phyloP scores from a whole-genome alignment of 2,329 filamentous ascomycete genomes.

The Aschersonia sp. region DNA sequence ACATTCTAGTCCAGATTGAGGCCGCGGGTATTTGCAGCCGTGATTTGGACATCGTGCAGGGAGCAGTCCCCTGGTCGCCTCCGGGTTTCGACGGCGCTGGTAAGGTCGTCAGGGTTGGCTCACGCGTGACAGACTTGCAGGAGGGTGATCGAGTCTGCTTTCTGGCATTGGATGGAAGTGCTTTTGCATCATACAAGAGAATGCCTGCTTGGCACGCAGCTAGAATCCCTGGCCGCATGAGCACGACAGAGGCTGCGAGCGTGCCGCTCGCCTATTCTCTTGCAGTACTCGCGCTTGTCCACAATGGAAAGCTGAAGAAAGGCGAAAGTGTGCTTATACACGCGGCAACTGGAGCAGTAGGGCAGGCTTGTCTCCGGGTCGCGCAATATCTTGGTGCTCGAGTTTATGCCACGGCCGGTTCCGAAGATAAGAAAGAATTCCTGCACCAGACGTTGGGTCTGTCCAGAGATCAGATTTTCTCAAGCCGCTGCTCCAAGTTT shows the following conservation, averaged over 20 bases:
- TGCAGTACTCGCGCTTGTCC: slow-evolving; percentile 3
- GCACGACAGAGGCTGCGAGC: slow-evolving; percentile 14
- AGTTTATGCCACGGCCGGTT: slow-evolving; percentile 15
- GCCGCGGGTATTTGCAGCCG: slow-evolving; percentile 9
- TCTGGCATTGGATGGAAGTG: slow-evolving; percentile 4
- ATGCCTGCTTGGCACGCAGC: slow-evolving; percentile 6
- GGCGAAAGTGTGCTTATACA: slow-evolving; percentile 19
- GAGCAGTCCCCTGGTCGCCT: slow-evolving; percentile 9
- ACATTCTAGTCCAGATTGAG: slow-evolving; percentile 8
- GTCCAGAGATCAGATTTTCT: slow-evolving; percentile 13
- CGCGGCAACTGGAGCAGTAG: slow-evolving; percentile 9
- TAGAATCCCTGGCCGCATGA: slow-evolving; percentile 2
- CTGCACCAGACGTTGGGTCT: slow-evolving; percentile 11
- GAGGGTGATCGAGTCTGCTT: slow-evolving; percentile 9
- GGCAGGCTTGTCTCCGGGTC: slow-evolving; percentile 6
- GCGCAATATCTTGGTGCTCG: slow-evolving; percentile 6
- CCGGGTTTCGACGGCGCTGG: slow-evolving; percentile 12
- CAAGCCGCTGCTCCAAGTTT: slow-evolving; percentile 11
- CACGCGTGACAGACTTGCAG: slow-evolving; percentile 4
- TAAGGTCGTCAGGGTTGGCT: slow-evolving; percentile 8
- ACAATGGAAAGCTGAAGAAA: slow-evolving; percentile 12
- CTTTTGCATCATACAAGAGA: slow-evolving; percentile 7
- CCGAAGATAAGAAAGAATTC: slow-evolving; percentile 12
- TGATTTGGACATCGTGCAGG: slow-evolving; percentile 9
- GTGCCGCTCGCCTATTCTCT: slow-evolving; percentile 6